Percentiles rank a stretch among this genome's conserved stretches.
phyloP scores from a whole-genome alignment of 169 alveolate species.

The Cryptosporidium tyzzeri region DNA sequence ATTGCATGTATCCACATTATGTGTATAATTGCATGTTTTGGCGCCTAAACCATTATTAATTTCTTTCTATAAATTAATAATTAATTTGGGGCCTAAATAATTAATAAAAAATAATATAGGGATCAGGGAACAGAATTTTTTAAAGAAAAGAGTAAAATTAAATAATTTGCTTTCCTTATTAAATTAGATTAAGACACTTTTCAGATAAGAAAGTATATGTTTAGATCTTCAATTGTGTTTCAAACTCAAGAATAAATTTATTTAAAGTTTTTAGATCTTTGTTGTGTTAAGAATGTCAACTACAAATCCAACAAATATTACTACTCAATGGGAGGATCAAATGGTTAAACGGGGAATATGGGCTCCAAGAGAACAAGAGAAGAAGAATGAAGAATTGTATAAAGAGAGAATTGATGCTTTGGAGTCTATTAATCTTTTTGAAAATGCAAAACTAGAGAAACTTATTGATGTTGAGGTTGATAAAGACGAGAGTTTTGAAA shows the following conservation, averaged over 20 bases:
- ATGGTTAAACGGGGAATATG: conserved; percentile 89
- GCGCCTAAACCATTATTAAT: not conserved
- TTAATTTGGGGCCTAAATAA: not conserved
- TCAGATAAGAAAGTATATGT: not conserved
- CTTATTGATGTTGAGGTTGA: conserved; percentile 63
- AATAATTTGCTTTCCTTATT: not conserved
- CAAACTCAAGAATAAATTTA: not conserved
- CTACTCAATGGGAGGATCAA: conserved; percentile 92
- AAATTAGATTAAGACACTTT: not conserved
- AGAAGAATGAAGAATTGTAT: conserved; percentile 85
- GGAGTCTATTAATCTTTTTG: conserved; percentile 58
- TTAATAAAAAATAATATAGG: not conserved
- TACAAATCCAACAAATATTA: conserved; percentile 87
- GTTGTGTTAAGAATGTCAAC: conserved; percentile 84
- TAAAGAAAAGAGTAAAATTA: not conserved
- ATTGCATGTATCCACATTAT: conserved; percentile 5
- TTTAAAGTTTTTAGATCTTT: conserved; percentile 4
- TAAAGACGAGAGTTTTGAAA: conserved; percentile 76
- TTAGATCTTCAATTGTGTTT: not conserved
- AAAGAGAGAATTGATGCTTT: conserved; percentile 75
- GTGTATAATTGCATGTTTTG: conserved; percentile 32
- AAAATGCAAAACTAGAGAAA: conserved; percentile 75
- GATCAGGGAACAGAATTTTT: not conserved
- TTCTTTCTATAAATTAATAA: not conserved
- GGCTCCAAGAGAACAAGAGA: conserved; percentile 84